Evolutionary conservation across 805 yeast species (phyloP), one percentile per base, ranked within the genome.

Genomic region (Wickerhamiella kurtzmanii): DNA sequence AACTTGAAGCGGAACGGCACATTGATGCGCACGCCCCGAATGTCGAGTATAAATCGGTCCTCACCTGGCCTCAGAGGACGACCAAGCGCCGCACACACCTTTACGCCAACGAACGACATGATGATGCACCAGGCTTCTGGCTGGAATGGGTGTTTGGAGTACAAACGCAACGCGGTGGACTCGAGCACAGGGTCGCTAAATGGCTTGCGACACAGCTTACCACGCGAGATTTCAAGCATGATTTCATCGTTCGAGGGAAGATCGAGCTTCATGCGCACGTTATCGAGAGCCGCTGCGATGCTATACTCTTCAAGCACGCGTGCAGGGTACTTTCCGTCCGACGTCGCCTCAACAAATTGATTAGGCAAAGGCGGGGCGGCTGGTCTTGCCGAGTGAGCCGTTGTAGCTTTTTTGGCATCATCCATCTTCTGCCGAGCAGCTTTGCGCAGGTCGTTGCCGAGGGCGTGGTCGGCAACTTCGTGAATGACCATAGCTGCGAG

Each of bases 1-100:
- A 84, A 76, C 44, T 82, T 69, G 58, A 83, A 83, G 46, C 77
- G 76, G 60, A 80, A 76, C 0, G 96, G 96, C 44, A 86, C 56
- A 21, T 60, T 63, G 46, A 69, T 45, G 11, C 66, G 54, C 48
- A 68, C 41, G 2, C 60, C 63, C 6, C 59, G 63, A n/a, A 63
- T 51, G 15, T 58, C 56, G 35, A 66, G 47, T 1, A 47, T 22
- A 19, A 64, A 49, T 32, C 54, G 47, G 8, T 40, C 45, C 22
- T 21, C 8, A 18, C 48, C 32, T 37, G 48, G 17, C 41, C 37
- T 18, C 35, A 15, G n/a, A 18, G 20, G 3, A 37, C 37, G 18
- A 36, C 41, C 43, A 35, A 32, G 13, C 22, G 50, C 44, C 22
- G 53, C 28, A 44, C 57, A 58, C 1, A 56, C 56, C 16, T 54